Base-by-base conservation (phyloP, 768 basidiomycete genomes). In the Serpula lacrymans region DNA sequence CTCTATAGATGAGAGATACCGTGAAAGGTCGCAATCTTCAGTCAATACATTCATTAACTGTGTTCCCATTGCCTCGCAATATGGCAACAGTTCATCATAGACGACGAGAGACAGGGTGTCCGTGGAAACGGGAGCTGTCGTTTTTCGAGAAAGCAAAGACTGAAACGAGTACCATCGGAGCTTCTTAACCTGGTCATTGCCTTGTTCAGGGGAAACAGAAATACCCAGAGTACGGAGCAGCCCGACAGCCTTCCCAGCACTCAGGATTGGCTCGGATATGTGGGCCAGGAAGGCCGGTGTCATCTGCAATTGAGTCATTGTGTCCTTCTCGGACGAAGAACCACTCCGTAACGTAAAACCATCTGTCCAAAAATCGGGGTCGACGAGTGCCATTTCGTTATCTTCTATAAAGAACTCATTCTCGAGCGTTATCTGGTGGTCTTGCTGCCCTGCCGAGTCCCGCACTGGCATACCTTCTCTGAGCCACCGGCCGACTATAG, bases 351-450 rank as follows among this genome's bases (percentile, higher is more conserved):
- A 56, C 3, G 65, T 64, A 58, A 83, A 89, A 0, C 83, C 85
- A 29, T 86, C 80, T 22, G 71, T 65, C 88, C 88, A 92, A 53
- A 88, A 88, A 41, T 89, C 85, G 0, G 81, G 82, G 51, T 85
- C 82, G 52, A 78, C 46, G 16, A 83, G 54, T 2, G 74, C 73
- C 31, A 86, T 65, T 14, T 79, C 81, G 51, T 75, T 87, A 45
- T 77, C 75, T 52, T 85, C 83, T 33, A 92, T 78, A 59, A 91
- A 90, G 62, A 89, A 89, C 52, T 92, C 88, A 9, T 82, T 81
- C 14, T 83, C 80, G 1, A 83, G 65, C 30, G 46, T 38, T n/a
- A n/a, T n/a, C n/a, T n/a, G n/a, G n/a, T n/a, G n/a, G n/a, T n/a
- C n/a, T 39, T 33, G 51, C 26, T 34, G 43, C 13, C 49, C 49